A percentile compares a stretch with the other conserved stretches of the same genome.
phyloP scores from a whole-genome alignment of 2,329 filamentous ascomycete genomes.

The Alternaria panax region DNA sequence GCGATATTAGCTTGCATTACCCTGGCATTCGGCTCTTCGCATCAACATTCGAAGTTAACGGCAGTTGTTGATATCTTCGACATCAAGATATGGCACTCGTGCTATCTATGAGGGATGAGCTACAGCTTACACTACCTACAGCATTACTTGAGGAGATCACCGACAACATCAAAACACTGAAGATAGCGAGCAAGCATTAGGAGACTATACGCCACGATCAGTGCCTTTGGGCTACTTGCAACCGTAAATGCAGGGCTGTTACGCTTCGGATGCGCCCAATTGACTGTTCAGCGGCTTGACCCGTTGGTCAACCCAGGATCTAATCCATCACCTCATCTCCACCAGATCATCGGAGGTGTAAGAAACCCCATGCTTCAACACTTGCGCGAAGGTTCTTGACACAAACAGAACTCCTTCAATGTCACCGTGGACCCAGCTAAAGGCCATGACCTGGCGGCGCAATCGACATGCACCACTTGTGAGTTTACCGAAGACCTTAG shows the following conservation, averaged over 20 bases:
- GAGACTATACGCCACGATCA: constrained; percentile 26
- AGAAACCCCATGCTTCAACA: neutral
- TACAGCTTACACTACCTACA: neutral
- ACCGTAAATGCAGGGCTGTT: constrained; percentile 31
- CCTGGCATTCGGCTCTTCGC: constrained; percentile 14
- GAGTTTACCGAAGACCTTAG: constrained; percentile 52
- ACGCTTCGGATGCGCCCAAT: constrained; percentile 37
- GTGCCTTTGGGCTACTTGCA: constrained; percentile 30
- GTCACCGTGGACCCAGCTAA: constrained; percentile 50
- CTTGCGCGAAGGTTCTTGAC: neutral
- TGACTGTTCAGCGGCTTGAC: constrained; percentile 38
- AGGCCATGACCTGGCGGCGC: constrained; percentile 36
- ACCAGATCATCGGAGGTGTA: constrained; percentile 54
- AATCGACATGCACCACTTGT: constrained; percentile 54
- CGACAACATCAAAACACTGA: neutral
- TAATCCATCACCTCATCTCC: constrained; percentile 49
- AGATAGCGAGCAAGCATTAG: constrained; percentile 8
- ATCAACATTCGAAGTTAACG: neutral
- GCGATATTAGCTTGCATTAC: constrained; percentile 22
- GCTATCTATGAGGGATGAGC: neutral
- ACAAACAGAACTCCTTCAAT: constrained; percentile 54
- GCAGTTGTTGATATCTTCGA: constrained; percentile 7
- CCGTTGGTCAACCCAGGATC: constrained; percentile 48
- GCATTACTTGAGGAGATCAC: neutral
- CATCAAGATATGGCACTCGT: neutral